phyloP scores from a whole-genome alignment of 805 yeast species.

The Cyberlindnera maritima region DNA sequence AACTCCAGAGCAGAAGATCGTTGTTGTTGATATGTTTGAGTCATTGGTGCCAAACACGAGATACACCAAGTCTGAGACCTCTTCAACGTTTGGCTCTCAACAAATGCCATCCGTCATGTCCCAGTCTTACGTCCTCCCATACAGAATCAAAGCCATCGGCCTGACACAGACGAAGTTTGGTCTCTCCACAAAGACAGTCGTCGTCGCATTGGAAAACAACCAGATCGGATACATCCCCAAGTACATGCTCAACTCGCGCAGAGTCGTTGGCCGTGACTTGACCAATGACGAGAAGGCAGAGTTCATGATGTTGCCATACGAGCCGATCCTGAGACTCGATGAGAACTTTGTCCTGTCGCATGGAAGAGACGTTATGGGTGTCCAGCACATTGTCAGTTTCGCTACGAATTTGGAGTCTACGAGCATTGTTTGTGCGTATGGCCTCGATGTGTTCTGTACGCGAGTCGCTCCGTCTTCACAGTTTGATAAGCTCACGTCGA shows the following conservation, averaged over 20 bases:
- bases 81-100: constrained; percentile 34
- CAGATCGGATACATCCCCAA: constrained; percentile 72
- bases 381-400: constrained; percentile 38
- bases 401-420: constrained; percentile 83
- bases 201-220: constrained; percentile 58
- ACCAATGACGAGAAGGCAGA: constrained; percentile 53
- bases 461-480: constrained; percentile 77
- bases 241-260: constrained; percentile 60
- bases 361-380: constrained; percentile 38
- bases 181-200: constrained; percentile 62
- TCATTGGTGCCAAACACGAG: constrained; percentile 52
- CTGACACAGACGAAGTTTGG: constrained; percentile 62
- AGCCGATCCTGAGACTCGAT: constrained; percentile 53
- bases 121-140: constrained; percentile 64
- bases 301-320: constrained; percentile 60
- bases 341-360: constrained; percentile 52
- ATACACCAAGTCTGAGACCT: constrained; percentile 24
- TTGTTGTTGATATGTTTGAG: constrained; percentile 78
- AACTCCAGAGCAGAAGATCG: constrained; percentile 52
- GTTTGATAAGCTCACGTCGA: constrained; percentile 68
- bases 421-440: constrained; percentile 61
- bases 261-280: constrained; percentile 56
- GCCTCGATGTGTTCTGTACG: constrained; percentile 75
- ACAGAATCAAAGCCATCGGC: constrained; percentile 48
- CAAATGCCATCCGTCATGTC: constrained; percentile 46